phyloP scores from a whole-genome alignment of 2,329 filamentous ascomycete genomes.

The Colletotrichum kahawae region DNA sequence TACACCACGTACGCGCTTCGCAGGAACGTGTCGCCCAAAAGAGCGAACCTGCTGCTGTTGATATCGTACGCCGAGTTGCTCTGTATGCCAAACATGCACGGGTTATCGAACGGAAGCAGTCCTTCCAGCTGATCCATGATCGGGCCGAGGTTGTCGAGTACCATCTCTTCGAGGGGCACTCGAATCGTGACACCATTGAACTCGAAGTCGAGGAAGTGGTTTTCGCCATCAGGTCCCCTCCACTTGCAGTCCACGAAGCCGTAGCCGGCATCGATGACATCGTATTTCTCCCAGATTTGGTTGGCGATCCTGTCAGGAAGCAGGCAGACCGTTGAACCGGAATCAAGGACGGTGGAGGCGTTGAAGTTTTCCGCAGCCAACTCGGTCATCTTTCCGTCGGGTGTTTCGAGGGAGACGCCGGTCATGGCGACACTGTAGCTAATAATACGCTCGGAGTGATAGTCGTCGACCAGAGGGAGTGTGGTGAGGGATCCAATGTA shows the following conservation, averaged over 20 bases:
- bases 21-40: slow-evolving; percentile 75
- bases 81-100: slow-evolving; percentile 61
- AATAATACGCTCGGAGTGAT: slow-evolving; percentile 41
- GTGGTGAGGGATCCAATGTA: slow-evolving; percentile 68
- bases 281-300: slow-evolving; percentile 62
- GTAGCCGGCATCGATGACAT: slow-evolving; percentile 55
- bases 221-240: slow-evolving; percentile 32
- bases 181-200: slow-evolving; percentile 49
- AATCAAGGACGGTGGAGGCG: slow-evolving; percentile 69
- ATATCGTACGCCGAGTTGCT: slow-evolving; percentile 66
- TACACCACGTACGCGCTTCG: slow-evolving; percentile 79
- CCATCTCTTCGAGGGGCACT: slow-evolving; percentile 64
- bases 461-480: slow-evolving; percentile 52
- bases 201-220: slow-evolving; percentile 44
- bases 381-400: slow-evolving; percentile 28
- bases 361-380: slow-evolving; percentile 41
- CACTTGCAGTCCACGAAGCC: slow-evolving; percentile 67
- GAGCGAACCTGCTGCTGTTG: slow-evolving; percentile 60
- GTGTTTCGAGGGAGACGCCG: slow-evolving; percentile 36
- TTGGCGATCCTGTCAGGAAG: slow-evolving; percentile 61
- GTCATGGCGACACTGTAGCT: slow-evolving; percentile 45
- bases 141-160: slow-evolving; percentile 42
- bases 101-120: slow-evolving; percentile 42
- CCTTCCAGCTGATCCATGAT: slow-evolving; percentile 41
- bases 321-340: slow-evolving; percentile 70